Evolutionary conservation across 139 green algal genomes (phyloP), one percentile per base, ranked within the genome.

Genomic region (Chlamydomonas urium): DNA sequence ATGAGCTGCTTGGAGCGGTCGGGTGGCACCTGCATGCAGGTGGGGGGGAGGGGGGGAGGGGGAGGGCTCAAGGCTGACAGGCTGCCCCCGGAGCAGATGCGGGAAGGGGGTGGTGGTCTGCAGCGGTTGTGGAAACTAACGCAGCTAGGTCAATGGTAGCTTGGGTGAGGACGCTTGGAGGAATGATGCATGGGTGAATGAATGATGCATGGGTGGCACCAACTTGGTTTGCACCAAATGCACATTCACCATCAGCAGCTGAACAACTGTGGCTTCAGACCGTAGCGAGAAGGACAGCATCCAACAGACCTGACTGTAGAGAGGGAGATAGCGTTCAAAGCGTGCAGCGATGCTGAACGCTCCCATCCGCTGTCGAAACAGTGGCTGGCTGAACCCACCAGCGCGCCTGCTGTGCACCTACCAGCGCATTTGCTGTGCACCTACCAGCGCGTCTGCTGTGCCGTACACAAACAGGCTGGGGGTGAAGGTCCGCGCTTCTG

Each of bases 401-500:
- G 17, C 21, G 17, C 17, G 17, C 45, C 6, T 63, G 6, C 29
- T 63, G 29, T 34, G 29, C 53, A 32, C 29, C 6, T 24, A 50
- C 14, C 42, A 8, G 8, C 8, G 14, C 42, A 8, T 50, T 8
- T 50, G 42, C 53, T 26, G 17, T 10, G 14, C 53, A 14, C 53
- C 29, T 21, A 63, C 53, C 53, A 63, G 24, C 29, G 24, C 53
- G 29, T 63, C 53, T 14, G 53, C 10, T 8, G 53, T 63, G 10
- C 53, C 53, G 29, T 63, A 63, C 14, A 63, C 53, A 63, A 63
- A 63, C 10, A 63, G 24, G 53, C 53, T 63, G 24, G 53, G 53
- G 6, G 29, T 33, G 24, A 21, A 63, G 24, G 53, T 14, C 26
- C 53, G 24, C 26, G 53, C 53, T 26, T 63, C 29, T 5, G 14